Evolutionary conservation across 768 basidiomycete genomes (phyloP).

Genomic region (Exidia glandulosa): DNA sequence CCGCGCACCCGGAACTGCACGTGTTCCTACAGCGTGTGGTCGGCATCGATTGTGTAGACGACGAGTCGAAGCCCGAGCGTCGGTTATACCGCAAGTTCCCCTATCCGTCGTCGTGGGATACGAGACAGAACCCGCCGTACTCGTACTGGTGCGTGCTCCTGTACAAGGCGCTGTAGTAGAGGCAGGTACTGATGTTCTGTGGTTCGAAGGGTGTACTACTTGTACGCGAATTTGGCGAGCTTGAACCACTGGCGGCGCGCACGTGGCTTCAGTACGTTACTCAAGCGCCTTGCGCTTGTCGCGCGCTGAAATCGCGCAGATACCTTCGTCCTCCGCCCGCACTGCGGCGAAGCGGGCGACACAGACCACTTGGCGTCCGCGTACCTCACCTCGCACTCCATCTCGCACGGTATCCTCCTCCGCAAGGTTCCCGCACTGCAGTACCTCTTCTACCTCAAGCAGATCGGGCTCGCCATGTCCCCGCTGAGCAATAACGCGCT

Average conservation of each 20-base stretch:
- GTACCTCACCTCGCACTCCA: conserved; percentile 93
- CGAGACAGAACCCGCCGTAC: conserved; percentile 83
- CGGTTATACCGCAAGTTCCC: conserved; percentile 91
- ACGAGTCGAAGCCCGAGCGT: conserved; percentile 89
- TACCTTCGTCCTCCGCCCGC: conserved; percentile 93
- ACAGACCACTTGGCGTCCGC: conserved; percentile 95
- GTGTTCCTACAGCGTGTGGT: conserved; percentile 90
- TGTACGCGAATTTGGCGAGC: conserved; percentile 93
- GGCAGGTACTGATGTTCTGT: neutral
- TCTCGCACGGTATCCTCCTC: conserved; percentile 96
- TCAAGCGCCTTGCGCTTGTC: neutral
- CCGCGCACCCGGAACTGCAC: conserved; percentile 85
- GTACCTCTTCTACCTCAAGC: conserved; percentile 95
- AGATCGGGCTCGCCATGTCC: conserved; percentile 98
- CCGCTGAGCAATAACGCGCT: conserved; percentile 96
- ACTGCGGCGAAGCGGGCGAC: conserved; percentile 96
- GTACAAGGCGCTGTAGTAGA: too few species aligned
- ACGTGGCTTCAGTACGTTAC: conserved; percentile 78
- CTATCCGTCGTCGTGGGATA: conserved; percentile 82
- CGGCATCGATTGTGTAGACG: conserved; percentile 98
- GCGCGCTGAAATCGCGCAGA: conserved; percentile 33
- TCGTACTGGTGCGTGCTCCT: conserved; percentile 85
- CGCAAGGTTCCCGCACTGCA: conserved; percentile 96
- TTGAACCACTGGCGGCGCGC: conserved; percentile 84
- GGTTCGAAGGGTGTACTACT: conserved; percentile 92